Evolutionary conservation across 805 yeast species (phyloP).

Genomic region (Ogataea trehalophila): DNA sequence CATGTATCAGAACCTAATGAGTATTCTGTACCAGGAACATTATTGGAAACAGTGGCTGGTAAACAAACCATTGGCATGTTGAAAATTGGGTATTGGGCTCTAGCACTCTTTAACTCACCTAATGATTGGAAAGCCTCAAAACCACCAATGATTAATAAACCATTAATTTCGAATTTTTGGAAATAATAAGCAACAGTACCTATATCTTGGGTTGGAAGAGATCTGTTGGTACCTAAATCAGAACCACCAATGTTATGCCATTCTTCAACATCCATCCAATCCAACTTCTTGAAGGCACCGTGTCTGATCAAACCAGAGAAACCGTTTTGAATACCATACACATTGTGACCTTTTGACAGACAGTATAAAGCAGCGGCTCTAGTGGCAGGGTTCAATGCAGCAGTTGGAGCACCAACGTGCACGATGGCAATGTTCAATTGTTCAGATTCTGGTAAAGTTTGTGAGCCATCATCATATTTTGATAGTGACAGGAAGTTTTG

Average conservation of each 20-base stretch:
- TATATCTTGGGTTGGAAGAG: constrained; percentile 75
- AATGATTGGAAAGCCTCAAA: constrained; percentile 92
- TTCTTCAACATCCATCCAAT: constrained; percentile 82
- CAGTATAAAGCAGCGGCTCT: constrained; percentile 88
- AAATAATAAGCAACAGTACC: constrained; percentile 92
- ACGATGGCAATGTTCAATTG: constrained; percentile 76
- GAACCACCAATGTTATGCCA: constrained; percentile 94
- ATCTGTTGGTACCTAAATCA: constrained; percentile 93
- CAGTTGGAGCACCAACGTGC: constrained; percentile 96
- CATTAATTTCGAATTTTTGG: constrained; percentile 84
- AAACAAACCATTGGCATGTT: constrained; percentile 90
- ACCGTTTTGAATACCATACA: constrained; percentile 90
- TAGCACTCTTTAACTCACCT: constrained; percentile 73
- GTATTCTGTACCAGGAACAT: constrained; percentile 98
- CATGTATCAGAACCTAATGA: constrained; percentile 96
- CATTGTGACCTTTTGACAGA: constrained; percentile 82
- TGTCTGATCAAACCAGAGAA: constrained; percentile 88
- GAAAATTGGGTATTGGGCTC: constrained; percentile 79
- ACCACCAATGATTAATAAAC: constrained; percentile 89
- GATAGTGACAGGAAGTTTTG: constrained; percentile 68
- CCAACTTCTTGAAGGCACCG: constrained; percentile 69
- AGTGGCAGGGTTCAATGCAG: constrained; percentile 90
- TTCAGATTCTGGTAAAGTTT: constrained; percentile 53
- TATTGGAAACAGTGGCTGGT: constrained; percentile 95
- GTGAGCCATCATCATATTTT: constrained; percentile 59